Percentiles rank a stretch among this genome's conserved stretches.
Conservation (phyloP, 345 rosid species). For the Pistacia integerrima region DNA sequence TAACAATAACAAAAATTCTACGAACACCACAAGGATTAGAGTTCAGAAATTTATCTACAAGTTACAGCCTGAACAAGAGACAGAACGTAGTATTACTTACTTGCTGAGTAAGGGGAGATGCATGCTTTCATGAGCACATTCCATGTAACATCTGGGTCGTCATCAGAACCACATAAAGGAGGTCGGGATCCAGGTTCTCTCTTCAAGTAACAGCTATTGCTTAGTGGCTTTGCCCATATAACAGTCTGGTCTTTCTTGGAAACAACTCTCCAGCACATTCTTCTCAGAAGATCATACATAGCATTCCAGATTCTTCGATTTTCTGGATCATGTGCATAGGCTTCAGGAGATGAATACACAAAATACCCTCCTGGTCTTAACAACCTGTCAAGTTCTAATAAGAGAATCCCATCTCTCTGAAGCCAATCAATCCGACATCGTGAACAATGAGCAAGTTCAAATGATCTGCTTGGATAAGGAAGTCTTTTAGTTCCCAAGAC, state of each 20-base stretch:
- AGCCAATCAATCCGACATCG: constrained; percentile 99
- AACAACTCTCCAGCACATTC: constrained; percentile 94
- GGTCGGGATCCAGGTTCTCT: constrained; percentile 67
- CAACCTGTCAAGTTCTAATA: constrained; percentile 89
- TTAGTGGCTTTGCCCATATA: constrained; percentile 86
- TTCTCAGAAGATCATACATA: constrained; percentile 73
- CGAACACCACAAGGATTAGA: background rate
- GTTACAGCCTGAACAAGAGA: background rate
- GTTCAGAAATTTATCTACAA: background rate
- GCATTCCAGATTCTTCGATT: constrained; percentile 81
- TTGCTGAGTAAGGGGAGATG: constrained; percentile 75
- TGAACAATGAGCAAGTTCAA: constrained; percentile 96
- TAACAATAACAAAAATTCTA: background rate
- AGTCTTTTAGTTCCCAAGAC: constrained; percentile 95
- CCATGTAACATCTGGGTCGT: constrained; percentile 90
- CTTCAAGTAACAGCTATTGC: constrained; percentile 84
- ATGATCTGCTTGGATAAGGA: constrained; percentile 97
- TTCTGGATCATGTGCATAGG: constrained; percentile 85
- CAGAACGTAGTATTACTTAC: constrained; percentile 45
- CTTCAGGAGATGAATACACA: constrained; percentile 97
- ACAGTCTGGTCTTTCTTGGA: constrained; percentile 83
- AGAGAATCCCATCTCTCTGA: constrained; percentile 90
- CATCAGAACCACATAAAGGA: constrained; percentile 73
- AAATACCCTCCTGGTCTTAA: constrained; percentile 98
- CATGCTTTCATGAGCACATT: constrained; percentile 88